A percentile compares a stretch with the other conserved stretches of the same genome.
Evolutionary conservation across 805 yeast genomes (phyloP).

Genomic region (Cyberlindnera petersonii): DNA sequence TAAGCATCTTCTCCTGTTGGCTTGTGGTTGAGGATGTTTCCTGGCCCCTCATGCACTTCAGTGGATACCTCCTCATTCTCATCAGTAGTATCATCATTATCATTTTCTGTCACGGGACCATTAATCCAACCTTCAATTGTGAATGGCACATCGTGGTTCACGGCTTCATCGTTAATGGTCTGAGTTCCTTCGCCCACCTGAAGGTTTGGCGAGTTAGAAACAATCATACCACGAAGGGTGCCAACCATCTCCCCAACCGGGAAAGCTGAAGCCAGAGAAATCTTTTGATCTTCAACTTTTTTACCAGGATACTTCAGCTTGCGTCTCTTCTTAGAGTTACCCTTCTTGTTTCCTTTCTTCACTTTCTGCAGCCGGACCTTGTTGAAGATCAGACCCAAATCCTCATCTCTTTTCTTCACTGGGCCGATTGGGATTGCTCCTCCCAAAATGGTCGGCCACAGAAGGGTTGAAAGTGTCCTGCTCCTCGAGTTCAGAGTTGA

Average conservation of each 20-base stretch:
- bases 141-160: slow-evolving; percentile 2
- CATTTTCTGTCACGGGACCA: neutral
- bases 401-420: slow-evolving; percentile 3
- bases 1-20: slow-evolving; percentile 21
- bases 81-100: neutral
- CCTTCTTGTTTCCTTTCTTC: slow-evolving; percentile 1
- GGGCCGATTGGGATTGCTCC: slow-evolving; percentile 12
- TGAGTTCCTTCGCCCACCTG: neutral
- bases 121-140: slow-evolving; percentile 10
- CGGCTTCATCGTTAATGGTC: neutral
- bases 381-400: slow-evolving; percentile 5
- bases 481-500: neutral
- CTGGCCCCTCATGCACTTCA: slow-evolving; percentile 10
- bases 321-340: slow-evolving; percentile 2
- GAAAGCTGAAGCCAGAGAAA: slow-evolving; percentile 12
- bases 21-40: slow-evolving; percentile 7
- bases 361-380: neutral
- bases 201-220: slow-evolving; percentile 12
- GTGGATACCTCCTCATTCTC: neutral
- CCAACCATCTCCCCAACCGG: slow-evolving; percentile 9
- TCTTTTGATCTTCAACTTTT: slow-evolving; percentile 9
- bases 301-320: slow-evolving; percentile 3
- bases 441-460: no score
- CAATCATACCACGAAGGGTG: slow-evolving; percentile 14
- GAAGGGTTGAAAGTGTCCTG: neutral